phyloP scores from a whole-genome alignment of 495 filamentous ascomycete genomes.

The Sabuloglossum arenarium region DNA sequence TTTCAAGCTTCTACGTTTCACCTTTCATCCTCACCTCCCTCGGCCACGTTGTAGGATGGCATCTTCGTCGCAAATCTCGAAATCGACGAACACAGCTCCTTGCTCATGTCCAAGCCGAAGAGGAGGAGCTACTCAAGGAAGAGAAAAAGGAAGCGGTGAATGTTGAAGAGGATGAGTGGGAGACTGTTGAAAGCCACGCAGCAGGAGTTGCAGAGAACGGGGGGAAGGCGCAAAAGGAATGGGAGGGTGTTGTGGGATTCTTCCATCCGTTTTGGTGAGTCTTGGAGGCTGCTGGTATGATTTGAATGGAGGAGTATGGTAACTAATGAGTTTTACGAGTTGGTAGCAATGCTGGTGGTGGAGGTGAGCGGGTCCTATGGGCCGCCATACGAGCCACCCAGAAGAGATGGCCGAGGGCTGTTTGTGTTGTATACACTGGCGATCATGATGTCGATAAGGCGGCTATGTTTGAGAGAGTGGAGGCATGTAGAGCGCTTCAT shows the following conservation, averaged over 20 bases:
- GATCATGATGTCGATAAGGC: constrained; percentile 73
- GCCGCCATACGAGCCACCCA: constrained; percentile 86
- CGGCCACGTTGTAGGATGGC: constrained; percentile 35
- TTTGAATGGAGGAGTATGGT: not conserved
- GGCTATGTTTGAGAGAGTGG: constrained; percentile 54
- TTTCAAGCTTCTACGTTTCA: constrained; percentile 8
- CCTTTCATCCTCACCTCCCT: constrained; percentile 8
- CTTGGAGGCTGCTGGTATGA: not conserved
- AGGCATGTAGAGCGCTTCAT: constrained; percentile 22
- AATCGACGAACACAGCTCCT: constrained; percentile 41
- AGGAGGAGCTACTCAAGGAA: constrained; percentile 4
- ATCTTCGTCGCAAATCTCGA: constrained; percentile 42
- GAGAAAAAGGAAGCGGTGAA: constrained; percentile 12
- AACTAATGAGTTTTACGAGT: not conserved
- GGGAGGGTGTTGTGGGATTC: constrained; percentile 77
- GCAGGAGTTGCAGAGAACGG: constrained; percentile 30
- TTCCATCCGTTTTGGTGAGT: constrained; percentile 88
- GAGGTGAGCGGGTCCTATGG: constrained; percentile 92
- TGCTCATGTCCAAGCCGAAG: constrained; percentile 31
- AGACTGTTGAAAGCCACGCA: constrained; percentile 42
- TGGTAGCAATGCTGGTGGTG: constrained; percentile 76
- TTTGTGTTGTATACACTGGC: constrained; percentile 84
- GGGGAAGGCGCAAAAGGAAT: constrained; percentile 32
- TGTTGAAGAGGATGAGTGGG: constrained; percentile 49
- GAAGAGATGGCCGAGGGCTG: constrained; percentile 66